phyloP scores from a whole-genome alignment of 2,329 filamentous ascomycete genomes.

The Grosmannia penicillata region DNA sequence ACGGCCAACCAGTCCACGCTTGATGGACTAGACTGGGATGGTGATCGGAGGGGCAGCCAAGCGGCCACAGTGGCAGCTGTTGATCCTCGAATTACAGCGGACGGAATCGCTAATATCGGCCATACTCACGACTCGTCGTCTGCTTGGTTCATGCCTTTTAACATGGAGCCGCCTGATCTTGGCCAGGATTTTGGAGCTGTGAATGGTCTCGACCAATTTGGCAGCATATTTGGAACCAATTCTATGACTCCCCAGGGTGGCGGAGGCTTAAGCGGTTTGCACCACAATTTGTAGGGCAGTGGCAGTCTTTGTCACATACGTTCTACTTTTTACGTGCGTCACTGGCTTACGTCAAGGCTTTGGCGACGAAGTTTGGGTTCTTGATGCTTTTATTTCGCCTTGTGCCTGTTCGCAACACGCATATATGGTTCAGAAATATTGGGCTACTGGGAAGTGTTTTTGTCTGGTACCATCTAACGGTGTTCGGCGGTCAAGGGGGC shows the following conservation, averaged over 20 bases:
- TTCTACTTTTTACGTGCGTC: too few relatives aligned
- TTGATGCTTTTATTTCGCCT: background rate
- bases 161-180: slow-evolving; percentile 62
- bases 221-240: slow-evolving; percentile 28
- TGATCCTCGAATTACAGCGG: background rate
- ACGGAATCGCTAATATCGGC: slow-evolving; percentile 15
- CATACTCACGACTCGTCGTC: slow-evolving; percentile 35
- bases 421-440: too few relatives aligned
- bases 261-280: slow-evolving; percentile 18
- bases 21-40: slow-evolving; percentile 27
- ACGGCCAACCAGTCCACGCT: slow-evolving; percentile 24
- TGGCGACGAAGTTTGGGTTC: too few relatives aligned
- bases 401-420: too few relatives aligned
- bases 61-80: slow-evolving; percentile 2
- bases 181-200: slow-evolving; percentile 30
- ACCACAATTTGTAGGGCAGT: slow-evolving; percentile 8
- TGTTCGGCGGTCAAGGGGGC: too few relatives aligned
- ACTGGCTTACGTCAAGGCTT: background rate
- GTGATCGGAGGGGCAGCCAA: slow-evolving; percentile 11
- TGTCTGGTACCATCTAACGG: too few relatives aligned
- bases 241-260: slow-evolving; percentile 19
- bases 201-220: slow-evolving; percentile 32
- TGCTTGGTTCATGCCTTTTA: slow-evolving; percentile 89
- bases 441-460: too few relatives aligned
- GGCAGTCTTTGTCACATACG: background rate